Evolutionary conservation across 75 land plant species (phyloP), one percentile per base, ranked within the genome.

Genomic region (Pinus taeda): DNA sequence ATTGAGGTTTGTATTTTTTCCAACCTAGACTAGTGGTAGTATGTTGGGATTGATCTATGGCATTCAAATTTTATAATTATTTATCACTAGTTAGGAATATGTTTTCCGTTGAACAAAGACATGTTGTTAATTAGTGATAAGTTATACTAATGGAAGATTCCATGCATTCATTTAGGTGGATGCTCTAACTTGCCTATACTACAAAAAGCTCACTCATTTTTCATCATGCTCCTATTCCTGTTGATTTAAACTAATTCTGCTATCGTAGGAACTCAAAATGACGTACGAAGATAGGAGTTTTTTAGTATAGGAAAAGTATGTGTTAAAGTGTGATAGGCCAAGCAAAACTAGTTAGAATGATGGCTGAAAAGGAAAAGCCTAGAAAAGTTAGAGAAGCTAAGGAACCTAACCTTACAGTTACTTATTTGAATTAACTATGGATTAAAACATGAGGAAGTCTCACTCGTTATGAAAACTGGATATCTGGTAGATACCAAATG

Each of bases 1-100:
- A 85, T 96, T 74, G 95, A 95, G 95, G 99, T 96, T 60, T 36
- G 85, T 17, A 57, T 56, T 74, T 55, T 76, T 22, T 79, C 21
- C 42, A 15, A 69, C 36, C 42, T 8, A n/a, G 33, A n/a, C 4
- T 49, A 49, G 11, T 49, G 21, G 36, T 33, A 33, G 42, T 37
- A 45, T 42, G 33, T 69, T 69, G 33, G 53, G n/a, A 42, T 37
- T 69, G 53, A 69, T 15, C n/a, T 69, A 45, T 9, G 49, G 49
- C 71, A 69, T 18, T 37, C 42, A n/a, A 12, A 69, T 42, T 7
- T 69, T 42, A 9, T 4, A 17, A 9, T 69, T 9, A 4, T 17
- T 29, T 33, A 30, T 65, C 11, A 11, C 18, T 20, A 69, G 39
- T 37, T 69, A 15, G 15, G 29, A 42, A 11, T 39, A 45, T 37